Evolutionary conservation across 441 rosid species (phyloP).

Genomic region (Adansonia rubrostipa): DNA sequence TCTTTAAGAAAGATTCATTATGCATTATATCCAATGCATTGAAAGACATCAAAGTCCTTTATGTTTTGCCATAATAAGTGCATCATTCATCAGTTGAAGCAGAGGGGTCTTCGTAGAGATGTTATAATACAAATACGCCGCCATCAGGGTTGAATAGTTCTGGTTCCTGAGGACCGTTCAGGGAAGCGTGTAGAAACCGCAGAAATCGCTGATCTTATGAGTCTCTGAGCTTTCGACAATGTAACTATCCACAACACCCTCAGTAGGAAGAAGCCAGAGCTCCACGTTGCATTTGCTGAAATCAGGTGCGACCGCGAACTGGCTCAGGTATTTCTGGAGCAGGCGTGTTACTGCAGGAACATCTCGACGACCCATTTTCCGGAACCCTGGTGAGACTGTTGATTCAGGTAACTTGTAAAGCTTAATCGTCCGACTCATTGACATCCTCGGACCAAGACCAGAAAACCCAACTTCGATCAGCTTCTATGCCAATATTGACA

Average conservation of each 20-base stretch:
- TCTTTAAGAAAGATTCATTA: constrained; percentile 71
- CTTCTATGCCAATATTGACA: constrained; percentile 98
- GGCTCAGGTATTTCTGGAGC: constrained; percentile 68
- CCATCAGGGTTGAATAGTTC: too few species aligned
- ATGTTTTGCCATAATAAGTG: constrained; percentile 72
- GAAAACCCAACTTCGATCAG: constrained; percentile 96
- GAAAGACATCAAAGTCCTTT: constrained; percentile 79
- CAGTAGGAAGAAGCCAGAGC: constrained; percentile 88
- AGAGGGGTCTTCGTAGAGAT: constrained; percentile 28
- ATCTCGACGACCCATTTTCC: constrained; percentile 38
- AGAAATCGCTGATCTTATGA: constrained; percentile 85
- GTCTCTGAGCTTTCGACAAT: constrained; percentile 51
- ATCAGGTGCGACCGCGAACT: constrained; percentile 82
- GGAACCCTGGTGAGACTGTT: constrained; percentile 27
- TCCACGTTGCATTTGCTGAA: constrained; percentile 80
- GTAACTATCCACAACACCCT: constrained; percentile 76
- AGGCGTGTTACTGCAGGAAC: constrained; percentile 83
- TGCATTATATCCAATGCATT: constrained; percentile 42
- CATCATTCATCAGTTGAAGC: constrained; percentile 90
- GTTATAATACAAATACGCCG: too few species aligned
- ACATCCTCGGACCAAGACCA: constrained; percentile 87
- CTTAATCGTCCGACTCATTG: constrained; percentile 87
- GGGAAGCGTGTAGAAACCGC: constrained; percentile 82
- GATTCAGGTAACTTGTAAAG: constrained; percentile 75
- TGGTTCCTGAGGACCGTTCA: too few species aligned